Evolutionary conservation across 306 rosid genomes (phyloP).

Genomic region (Fragaria ananassa): DNA sequence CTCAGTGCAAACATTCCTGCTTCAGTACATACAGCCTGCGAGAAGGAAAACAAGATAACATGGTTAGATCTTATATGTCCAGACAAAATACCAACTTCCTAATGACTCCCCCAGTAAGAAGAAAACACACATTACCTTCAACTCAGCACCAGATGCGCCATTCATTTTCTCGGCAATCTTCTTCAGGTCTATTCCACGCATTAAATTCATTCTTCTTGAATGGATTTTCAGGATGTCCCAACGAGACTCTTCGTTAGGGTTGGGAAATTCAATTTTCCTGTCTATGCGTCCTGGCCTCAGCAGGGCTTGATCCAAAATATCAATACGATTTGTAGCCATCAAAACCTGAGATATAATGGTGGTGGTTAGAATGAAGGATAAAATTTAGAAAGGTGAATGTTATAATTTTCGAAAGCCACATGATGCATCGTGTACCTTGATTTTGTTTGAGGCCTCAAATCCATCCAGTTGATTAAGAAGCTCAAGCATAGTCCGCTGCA

Average conservation of each 20-base stretch:
- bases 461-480: conserved; percentile 99
- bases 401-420: background rate
- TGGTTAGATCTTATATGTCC: background rate
- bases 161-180: conserved; percentile 98
- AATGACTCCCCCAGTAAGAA: background rate
- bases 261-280: conserved; percentile 94
- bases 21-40: conserved; percentile 99
- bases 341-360: conserved; percentile 49
- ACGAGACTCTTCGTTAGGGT: conserved; percentile 97
- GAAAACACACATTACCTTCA: conserved; percentile 51
- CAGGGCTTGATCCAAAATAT: conserved; percentile 97
- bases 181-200: conserved; percentile 99
- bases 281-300: conserved; percentile 98
- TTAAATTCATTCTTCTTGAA: conserved; percentile 97
- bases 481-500: conserved; percentile 97
- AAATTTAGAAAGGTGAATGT: background rate
- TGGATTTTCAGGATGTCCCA: conserved; percentile 90
- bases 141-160: conserved; percentile 99
- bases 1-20: conserved; percentile 99
- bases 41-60: background rate
- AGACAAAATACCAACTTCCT: background rate
- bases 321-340: conserved; percentile 99
- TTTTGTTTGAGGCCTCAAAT: conserved; percentile 99
- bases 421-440: conserved; percentile 53
- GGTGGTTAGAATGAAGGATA: background rate